phyloP scores from a whole-genome alignment of 768 basidiomycete species.

The Amyloporia xantha region DNA sequence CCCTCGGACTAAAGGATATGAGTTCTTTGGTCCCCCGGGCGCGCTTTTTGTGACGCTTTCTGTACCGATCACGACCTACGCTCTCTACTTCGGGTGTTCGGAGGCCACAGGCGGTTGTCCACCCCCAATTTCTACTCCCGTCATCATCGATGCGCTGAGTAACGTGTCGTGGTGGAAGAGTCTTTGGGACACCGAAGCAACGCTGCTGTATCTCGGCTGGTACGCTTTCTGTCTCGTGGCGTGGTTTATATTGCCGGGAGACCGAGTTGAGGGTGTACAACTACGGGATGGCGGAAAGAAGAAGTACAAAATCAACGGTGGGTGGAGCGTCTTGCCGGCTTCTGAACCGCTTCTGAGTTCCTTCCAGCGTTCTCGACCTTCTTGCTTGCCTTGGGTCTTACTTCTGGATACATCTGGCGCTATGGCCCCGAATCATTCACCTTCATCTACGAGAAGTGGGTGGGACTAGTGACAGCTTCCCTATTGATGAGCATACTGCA shows the following conservation, averaged over 20 bases:
- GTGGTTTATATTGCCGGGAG: constrained; percentile 72
- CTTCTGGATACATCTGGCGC: constrained; percentile 60
- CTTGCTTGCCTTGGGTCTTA: constrained; percentile 71
- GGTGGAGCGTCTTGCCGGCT: constrained; percentile 16
- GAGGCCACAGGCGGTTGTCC: constrained; percentile 66
- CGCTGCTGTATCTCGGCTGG: constrained; percentile 78
- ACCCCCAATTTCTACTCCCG: constrained; percentile 37
- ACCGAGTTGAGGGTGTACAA: constrained; percentile 27
- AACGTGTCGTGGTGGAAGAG: constrained; percentile 56
- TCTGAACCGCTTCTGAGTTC: not conserved
- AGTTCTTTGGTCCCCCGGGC: constrained; percentile 79
- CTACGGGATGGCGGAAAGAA: constrained; percentile 72
- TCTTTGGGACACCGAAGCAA: constrained; percentile 80
- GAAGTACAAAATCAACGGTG: constrained; percentile 94
- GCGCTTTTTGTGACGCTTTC: constrained; percentile 63
- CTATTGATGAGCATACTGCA: constrained; percentile 74
- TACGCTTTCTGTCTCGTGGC: constrained; percentile 80
- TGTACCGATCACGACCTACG: constrained; percentile 67
- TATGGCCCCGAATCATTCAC: constrained; percentile 79
- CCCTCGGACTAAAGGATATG: constrained; percentile 66
- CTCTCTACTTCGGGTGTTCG: constrained; percentile 73
- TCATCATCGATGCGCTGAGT: constrained; percentile 40
- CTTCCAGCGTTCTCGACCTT: constrained; percentile 77
- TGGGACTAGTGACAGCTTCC: constrained; percentile 82
- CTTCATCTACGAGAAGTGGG: constrained; percentile 87